Conservation (phyloP, 495 filamentous ascomycete genomes). For the Chaetomium tenue region DNA sequence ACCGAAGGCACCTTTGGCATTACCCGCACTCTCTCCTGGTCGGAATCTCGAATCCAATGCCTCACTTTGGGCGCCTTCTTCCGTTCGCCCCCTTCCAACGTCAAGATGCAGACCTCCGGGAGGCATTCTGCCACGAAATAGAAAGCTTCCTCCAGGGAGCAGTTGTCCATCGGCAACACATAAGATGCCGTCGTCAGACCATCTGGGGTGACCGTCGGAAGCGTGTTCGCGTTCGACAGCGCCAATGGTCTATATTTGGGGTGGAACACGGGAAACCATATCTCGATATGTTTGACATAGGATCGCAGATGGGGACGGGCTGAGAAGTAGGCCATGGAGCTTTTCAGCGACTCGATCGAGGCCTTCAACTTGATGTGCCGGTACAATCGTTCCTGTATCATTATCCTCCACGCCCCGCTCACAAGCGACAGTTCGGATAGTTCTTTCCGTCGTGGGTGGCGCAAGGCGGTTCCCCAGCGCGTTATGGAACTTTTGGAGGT, state of each 20-base stretch:
- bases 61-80: conserved; percentile 65
- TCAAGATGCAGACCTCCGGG: conserved; percentile 60
- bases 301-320: conserved; percentile 55
- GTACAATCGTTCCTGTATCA: conserved; percentile 69
- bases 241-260: conserved; percentile 45
- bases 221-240: conserved; percentile 42
- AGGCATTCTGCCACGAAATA: conserved; percentile 56
- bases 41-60: conserved; percentile 49
- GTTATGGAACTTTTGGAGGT: conserved; percentile 53
- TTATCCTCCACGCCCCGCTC: conserved; percentile 57
- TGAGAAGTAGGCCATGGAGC: conserved; percentile 57
- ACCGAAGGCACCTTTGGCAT: conserved; percentile 40
- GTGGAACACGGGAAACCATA: conserved; percentile 73
- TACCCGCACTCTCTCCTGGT: conserved; percentile 23
- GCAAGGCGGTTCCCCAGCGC: conserved; percentile 62
- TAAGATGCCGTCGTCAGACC: conserved; percentile 53
- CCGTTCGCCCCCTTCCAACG: conserved; percentile 72
- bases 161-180: conserved; percentile 59
- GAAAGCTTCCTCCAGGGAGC: conserved; percentile 66
- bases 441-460: conserved; percentile 64
- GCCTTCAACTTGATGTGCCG: conserved; percentile 73
- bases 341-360: conserved; percentile 55
- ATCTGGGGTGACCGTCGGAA: conserved; percentile 49
- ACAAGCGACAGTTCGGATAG: conserved; percentile 65
- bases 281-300: conserved; percentile 68